These are phyloP conservation scores for Dryadomyces quercivorus DNA, from an alignment of 2,329 filamentous ascomycete genomes.

Conservation along the genomic window DNA sequence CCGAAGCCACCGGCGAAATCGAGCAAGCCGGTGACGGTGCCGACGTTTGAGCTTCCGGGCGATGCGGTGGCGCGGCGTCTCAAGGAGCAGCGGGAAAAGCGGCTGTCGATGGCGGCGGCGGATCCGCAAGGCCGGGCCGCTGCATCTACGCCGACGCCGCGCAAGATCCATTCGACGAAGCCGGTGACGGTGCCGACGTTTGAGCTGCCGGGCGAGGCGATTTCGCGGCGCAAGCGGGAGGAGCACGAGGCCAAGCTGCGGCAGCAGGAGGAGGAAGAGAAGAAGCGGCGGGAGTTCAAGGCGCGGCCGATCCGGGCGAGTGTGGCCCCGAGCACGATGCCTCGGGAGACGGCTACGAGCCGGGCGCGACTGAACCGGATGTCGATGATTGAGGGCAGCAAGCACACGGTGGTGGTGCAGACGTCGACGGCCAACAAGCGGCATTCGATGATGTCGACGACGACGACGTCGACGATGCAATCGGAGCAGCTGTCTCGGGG, in stretches of 20 bases:
- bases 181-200: constrained; percentile 42
- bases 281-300: constrained; percentile 50
- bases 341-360: constrained; percentile 47
- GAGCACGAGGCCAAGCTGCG: constrained; percentile 41
- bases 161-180: constrained; percentile 34
- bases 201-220: constrained; percentile 51
- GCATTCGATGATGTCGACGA: constrained; percentile 11
- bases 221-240: constrained; percentile 42
- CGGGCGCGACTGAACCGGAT: constrained; percentile 37
- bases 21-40: constrained; percentile 38
- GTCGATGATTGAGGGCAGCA: constrained; percentile 3
- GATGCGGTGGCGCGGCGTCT: constrained; percentile 46
- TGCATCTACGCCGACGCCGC: constrained; percentile 21
- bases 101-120: constrained; percentile 21
- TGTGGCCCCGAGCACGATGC: constrained; percentile 26
- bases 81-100: constrained; percentile 46
- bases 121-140: constrained; percentile 7
- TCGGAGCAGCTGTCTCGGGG: background rate
- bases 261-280: constrained; percentile 47
- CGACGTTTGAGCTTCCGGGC: constrained; percentile 50
- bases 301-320: constrained; percentile 41
- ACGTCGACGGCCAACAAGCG: constrained; percentile 16
- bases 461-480: background rate
- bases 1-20: constrained; percentile 38
- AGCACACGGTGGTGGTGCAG: background rate